Conservation (phyloP, 2,329 filamentous ascomycete species). For the Exutisphaerella laricina region DNA sequence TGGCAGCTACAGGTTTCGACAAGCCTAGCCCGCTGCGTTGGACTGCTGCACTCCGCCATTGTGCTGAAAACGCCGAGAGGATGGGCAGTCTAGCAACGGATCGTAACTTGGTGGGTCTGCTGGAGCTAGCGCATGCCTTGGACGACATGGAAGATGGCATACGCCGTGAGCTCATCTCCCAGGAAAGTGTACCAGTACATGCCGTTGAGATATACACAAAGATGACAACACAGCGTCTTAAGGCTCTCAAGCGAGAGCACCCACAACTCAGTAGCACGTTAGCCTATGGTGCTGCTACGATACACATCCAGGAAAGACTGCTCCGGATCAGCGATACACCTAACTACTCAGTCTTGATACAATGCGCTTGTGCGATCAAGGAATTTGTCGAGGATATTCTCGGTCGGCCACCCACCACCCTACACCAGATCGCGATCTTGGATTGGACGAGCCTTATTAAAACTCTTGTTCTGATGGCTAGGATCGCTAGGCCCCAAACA, state of each 20-base stretch:
- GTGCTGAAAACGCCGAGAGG: constrained; percentile 14
- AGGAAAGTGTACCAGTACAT: constrained; percentile 8
- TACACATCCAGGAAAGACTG: constrained; percentile 20
- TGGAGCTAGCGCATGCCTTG: constrained; percentile 20
- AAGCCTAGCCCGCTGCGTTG: constrained; percentile 26
- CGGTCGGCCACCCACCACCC: constrained; percentile 15
- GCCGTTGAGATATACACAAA: constrained; percentile 18
- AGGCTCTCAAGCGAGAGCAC: constrained; percentile 23
- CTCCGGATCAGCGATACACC: constrained; percentile 16
- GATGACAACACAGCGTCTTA: constrained; percentile 18
- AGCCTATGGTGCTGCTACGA: constrained; percentile 17
- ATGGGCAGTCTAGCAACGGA: constrained; percentile 16
- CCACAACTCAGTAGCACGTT: constrained; percentile 17
- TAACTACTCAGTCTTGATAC: constrained; percentile 22
- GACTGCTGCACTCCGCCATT: constrained; percentile 20
- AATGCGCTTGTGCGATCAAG: constrained; percentile 25
- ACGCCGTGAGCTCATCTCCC: constrained; percentile 8
- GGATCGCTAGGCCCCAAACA: constrained; percentile 15
- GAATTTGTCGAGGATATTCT: constrained; percentile 28
- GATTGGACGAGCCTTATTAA: constrained; percentile 27
- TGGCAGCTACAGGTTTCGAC: constrained; percentile 23
- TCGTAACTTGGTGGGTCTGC: constrained; percentile 9
- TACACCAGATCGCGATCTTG: constrained; percentile 23
- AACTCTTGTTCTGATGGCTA: constrained; percentile 21
- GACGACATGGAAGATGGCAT: constrained; percentile 21